A percentile compares a stretch with the other conserved stretches of the same genome.
phyloP scores from a whole-genome alignment of 805 yeast genomes.

The Saturnispora zaruensis region DNA sequence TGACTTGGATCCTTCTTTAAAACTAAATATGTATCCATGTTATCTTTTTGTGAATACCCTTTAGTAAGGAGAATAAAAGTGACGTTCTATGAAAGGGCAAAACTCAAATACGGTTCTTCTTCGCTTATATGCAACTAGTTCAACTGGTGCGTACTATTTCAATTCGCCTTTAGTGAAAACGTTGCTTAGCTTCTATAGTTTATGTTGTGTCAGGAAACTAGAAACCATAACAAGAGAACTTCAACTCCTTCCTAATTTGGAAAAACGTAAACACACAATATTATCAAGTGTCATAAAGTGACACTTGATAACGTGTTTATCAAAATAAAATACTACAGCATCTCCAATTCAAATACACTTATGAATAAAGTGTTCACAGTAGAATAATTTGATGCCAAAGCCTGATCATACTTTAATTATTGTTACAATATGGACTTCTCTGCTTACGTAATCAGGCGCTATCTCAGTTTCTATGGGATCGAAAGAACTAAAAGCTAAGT shows the following conservation, averaged over 20 bases:
- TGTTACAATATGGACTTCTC: neutral
- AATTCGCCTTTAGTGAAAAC: neutral
- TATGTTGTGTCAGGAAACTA: neutral
- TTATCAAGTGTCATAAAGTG: neutral
- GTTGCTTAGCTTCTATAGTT: neutral
- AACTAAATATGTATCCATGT: conserved; percentile 13
- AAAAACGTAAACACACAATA: neutral
- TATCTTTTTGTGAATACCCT: conserved; percentile 1
- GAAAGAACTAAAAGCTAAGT: neutral
- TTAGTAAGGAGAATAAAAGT: neutral
- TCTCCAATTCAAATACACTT: no score
- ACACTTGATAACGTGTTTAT: neutral
- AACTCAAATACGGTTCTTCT: neutral
- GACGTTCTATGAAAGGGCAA: neutral
- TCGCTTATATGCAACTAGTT: neutral
- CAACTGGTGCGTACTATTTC: neutral
- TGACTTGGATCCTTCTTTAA: conserved; percentile 8
- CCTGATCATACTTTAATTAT: neutral
- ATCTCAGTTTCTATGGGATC: neutral
- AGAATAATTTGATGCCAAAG: neutral
- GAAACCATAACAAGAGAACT: neutral
- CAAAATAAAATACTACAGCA: neutral
- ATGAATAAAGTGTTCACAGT: neutral
- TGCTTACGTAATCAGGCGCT: neutral
- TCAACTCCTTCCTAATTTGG: conserved; percentile 2